phyloP scores from a whole-genome alignment of 805 yeast genomes.

The Candida alai region DNA sequence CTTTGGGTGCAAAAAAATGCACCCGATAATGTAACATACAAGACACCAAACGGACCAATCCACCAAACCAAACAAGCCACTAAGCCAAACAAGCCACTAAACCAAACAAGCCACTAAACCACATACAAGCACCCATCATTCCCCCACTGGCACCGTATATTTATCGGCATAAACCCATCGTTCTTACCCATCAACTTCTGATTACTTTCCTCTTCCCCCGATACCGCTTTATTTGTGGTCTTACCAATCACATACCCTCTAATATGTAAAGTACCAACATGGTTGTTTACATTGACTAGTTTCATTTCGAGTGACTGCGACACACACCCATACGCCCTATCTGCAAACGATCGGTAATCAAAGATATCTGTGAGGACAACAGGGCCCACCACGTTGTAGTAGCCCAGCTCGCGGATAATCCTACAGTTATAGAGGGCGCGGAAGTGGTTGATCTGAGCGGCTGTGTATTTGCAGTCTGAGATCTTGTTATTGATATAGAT shows the following conservation, averaged over 20 bases:
- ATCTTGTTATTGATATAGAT: slow-evolving; percentile 8
- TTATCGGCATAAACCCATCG: slow-evolving; percentile 42
- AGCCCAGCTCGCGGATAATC: slow-evolving; percentile 47
- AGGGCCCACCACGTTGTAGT: slow-evolving; percentile 52
- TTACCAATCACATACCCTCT: slow-evolving; percentile 70
- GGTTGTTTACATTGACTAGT: slow-evolving; percentile 33
- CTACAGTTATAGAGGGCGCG: slow-evolving; percentile 30
- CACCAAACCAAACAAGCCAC: too few relatives aligned
- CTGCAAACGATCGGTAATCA: slow-evolving; percentile 52
- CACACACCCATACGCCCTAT: slow-evolving; percentile 50
- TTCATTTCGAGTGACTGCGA: slow-evolving; percentile 61
- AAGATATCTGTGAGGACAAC: slow-evolving; percentile 54
- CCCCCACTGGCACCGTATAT: slow-evolving; percentile 58
- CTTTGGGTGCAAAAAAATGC: too few relatives aligned
- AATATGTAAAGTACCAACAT: slow-evolving; percentile 49
- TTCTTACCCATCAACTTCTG: slow-evolving; percentile 5
- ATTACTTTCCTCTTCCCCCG: slow-evolving; percentile 1
- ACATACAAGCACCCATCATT: slow-evolving; percentile 69
- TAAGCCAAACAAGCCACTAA: too few relatives aligned
- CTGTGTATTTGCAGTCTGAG: neutral
- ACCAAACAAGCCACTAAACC: too few relatives aligned
- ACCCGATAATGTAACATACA: too few relatives aligned
- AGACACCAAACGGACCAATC: too few relatives aligned
- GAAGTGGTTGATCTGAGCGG: slow-evolving; percentile 1
- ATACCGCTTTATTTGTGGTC: slow-evolving; percentile 18